phyloP scores from a whole-genome alignment of 2,329 filamentous ascomycete species.

The Biscogniauxia mediterranea region DNA sequence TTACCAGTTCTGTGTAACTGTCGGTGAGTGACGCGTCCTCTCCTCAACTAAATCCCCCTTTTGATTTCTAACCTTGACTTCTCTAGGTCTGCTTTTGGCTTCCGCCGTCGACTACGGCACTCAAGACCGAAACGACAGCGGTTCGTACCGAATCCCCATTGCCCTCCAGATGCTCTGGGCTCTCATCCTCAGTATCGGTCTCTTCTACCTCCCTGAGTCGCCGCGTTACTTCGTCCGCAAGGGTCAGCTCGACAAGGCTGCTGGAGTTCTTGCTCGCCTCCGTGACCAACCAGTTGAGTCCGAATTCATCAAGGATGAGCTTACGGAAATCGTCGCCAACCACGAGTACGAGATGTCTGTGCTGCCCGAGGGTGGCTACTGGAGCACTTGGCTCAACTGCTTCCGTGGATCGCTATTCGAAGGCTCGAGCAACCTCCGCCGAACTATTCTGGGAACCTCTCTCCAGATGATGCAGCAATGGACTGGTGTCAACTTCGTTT shows the following conservation, averaged over 20 bases:
- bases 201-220: constrained; percentile 78
- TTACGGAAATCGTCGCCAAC: constrained; percentile 86
- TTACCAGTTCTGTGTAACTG: constrained; percentile 81
- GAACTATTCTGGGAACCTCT: constrained; percentile 68
- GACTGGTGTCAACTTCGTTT: constrained; percentile 78
- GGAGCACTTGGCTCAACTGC: constrained; percentile 67
- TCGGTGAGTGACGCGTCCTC: constrained; percentile 45
- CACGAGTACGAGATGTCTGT: constrained; percentile 77
- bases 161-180: constrained; percentile 79
- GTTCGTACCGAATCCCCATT: constrained; percentile 79
- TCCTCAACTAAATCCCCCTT: background rate
- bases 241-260: constrained; percentile 65
- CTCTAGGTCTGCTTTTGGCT: constrained; percentile 60
- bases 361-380: constrained; percentile 64
- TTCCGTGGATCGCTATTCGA: constrained; percentile 63
- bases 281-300: constrained; percentile 73
- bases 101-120: constrained; percentile 73
- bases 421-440: constrained; percentile 66
- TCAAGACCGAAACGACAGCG: constrained; percentile 58
- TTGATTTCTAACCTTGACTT: background rate
- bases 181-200: constrained; percentile 67
- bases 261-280: constrained; percentile 60
- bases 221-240: constrained; percentile 84
- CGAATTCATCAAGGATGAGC: constrained; percentile 73
- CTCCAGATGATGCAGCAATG: constrained; percentile 80